Evolutionary conservation across 441 rosid genomes (phyloP).

Genomic region (Pelargonium exstipulatum): DNA sequence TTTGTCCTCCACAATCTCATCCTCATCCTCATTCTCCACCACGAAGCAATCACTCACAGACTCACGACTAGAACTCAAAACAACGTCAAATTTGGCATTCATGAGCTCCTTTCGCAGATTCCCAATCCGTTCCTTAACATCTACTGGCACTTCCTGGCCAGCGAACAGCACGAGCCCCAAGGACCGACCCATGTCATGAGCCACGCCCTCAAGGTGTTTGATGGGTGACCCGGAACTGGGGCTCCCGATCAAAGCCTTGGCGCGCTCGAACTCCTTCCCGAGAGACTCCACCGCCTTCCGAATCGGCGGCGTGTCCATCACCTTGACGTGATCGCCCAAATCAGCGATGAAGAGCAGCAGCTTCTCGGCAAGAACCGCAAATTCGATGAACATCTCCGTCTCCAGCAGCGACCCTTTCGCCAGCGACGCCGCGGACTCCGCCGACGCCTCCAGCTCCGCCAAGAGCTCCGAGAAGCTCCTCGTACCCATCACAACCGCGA

Average conservation of each 20-base stretch:
- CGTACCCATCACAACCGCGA: background rate
- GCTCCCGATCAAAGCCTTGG: conserved; percentile 31
- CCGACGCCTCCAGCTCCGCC: conserved; percentile 29
- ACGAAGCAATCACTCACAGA: conserved; percentile 32
- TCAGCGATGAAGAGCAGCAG: conserved; percentile 37
- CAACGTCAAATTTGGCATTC: conserved; percentile 32
- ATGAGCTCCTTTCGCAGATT: conserved; percentile 50
- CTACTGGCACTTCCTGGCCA: conserved; percentile 32
- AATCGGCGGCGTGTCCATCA: conserved; percentile 36
- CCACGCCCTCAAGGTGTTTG: conserved; percentile 35
- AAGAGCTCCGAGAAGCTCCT: conserved; percentile 36
- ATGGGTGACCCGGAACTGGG: conserved; percentile 25
- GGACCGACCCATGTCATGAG: conserved; percentile 61
- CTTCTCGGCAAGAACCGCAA: conserved; percentile 40
- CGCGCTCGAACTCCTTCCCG: conserved; percentile 36
- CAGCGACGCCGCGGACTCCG: conserved; percentile 32
- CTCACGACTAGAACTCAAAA: conserved; percentile 28
- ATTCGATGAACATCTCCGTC: conserved; percentile 34
- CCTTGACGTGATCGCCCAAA: conserved; percentile 25
- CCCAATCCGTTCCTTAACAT: conserved; percentile 36
- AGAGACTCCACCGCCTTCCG: conserved; percentile 44
- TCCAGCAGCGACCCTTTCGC: conserved; percentile 33
- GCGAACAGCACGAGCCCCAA: conserved; percentile 61
- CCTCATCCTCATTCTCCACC: conserved; percentile 15
- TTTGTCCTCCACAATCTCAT: conserved; percentile 39